Base-by-base conservation (phyloP, 495 filamentous ascomycete genomes). In the Aspergillus avenaceus region DNA sequence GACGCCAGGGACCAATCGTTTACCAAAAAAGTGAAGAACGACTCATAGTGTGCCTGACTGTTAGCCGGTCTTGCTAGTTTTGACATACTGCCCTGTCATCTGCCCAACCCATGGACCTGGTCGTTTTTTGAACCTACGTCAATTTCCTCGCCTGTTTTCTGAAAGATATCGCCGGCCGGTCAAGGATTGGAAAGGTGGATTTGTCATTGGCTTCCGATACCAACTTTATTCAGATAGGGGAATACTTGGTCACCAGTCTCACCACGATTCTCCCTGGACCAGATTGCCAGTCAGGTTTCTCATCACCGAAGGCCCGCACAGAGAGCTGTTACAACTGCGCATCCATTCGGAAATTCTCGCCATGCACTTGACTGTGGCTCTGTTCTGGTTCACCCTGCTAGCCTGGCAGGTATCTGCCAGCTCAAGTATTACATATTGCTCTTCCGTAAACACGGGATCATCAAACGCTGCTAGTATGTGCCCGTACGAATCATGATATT, bases 371-470 rank as follows among this genome's bases (percentile, higher is more conserved):
- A 51, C 41, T 13, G 31, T 57, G 14, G 46, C 55, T 50, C 21
- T 61, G 8, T 55, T 56, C 27, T 52, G 62, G 43, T 48, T 66
- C n/a, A 47, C 49, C 27, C 48, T 69, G 34, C 44, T 64, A 13
- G 49, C 59, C 21, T 54, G 51, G 49, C 51, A 48, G 22, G 23
- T 36, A 5, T 41, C 44, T 8, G 53, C 46, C 2, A 53, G 60
- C 9, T 58, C 66, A 16, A 47, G 45, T 8, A 60, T 68, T 32
- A 48, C 49, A 41, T 74, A 72, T 44, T 80, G 77, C 55, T 74
- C 77, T 9, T 59, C 49, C 6, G 59, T 65, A 5, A 78, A 77
- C 45, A 80, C 77, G 14, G 73, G 69, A 16, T 42, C 64, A 8
- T 54, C 58, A n/a, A 55, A 52, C 34, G 44, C 51, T 23, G 42